phyloP scores from a whole-genome alignment of 1,284 basidiomycete genomes.

The Afroboletus lepidellus region DNA sequence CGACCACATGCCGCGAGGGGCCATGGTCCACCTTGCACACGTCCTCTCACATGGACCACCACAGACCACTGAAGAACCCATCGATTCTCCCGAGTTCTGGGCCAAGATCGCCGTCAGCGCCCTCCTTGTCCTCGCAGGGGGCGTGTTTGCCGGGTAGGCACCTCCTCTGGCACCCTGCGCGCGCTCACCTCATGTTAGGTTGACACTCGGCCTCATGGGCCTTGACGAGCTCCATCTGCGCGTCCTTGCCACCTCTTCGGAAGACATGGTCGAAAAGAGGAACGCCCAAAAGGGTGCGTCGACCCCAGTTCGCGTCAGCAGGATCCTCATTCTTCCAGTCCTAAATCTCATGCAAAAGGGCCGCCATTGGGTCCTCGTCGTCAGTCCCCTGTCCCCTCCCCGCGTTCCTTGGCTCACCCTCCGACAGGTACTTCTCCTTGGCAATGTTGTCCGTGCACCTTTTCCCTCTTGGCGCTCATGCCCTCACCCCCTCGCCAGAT shows the following conservation, averaged over 20 bases:
- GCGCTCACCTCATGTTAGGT: constrained; percentile 28
- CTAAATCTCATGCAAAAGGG: constrained; percentile 76
- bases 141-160: constrained; percentile 79
- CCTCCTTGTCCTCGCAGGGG: constrained; percentile 72
- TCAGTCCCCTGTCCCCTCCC: constrained; percentile 39
- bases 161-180: fast-evolving
- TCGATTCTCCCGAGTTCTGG: constrained; percentile 57
- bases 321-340: constrained; percentile 43
- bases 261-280: constrained; percentile 60
- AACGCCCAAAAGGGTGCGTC: constrained; percentile 71
- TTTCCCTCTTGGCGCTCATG: not conserved
- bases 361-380: constrained; percentile 93
- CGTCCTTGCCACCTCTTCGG: constrained; percentile 80
- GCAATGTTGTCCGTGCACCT: constrained; percentile 70
- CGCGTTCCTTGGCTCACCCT: not conserved
- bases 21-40: not conserved
- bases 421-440: constrained; percentile 71
- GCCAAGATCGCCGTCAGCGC: constrained; percentile 66
- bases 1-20: not conserved
- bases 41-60: not conserved
- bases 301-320: not conserved
- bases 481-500: constrained; percentile 49
- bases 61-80: constrained; percentile 16
- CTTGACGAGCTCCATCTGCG: constrained; percentile 91
- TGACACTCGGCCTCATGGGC: constrained; percentile 93